These are phyloP conservation scores for Pelomyxa schiedti DNA, from an alignment of 78 protist species.

Conservation along the genomic window DNA sequence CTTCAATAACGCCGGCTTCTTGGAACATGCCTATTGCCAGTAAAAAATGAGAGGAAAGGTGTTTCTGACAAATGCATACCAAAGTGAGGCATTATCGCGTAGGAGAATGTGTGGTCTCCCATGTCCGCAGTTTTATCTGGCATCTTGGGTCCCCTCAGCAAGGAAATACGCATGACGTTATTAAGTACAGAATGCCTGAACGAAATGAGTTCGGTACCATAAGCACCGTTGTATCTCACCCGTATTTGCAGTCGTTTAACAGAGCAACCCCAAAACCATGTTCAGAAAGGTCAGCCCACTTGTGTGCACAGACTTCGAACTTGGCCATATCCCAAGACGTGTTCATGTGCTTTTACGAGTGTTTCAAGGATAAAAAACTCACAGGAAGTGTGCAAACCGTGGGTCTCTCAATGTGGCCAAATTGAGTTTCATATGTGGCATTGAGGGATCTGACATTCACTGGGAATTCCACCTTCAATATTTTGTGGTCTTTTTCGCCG, in stretches of 20 bases:
- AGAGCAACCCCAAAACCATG: conserved; percentile 58
- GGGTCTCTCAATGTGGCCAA: conserved; percentile 65
- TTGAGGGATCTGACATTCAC: conserved; percentile 13
- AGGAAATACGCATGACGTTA: conserved; percentile 32
- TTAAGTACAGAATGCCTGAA: conserved; percentile 7
- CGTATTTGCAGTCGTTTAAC: conserved; percentile 78
- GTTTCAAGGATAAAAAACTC: too few relatives aligned
- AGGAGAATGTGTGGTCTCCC: conserved; percentile 55
- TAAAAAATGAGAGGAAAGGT: neutral
- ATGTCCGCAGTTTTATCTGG: conserved; percentile 70
- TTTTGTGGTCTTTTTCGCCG: conserved; percentile 1
- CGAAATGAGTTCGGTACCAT: neutral
- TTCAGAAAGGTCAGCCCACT: conserved; percentile 59
- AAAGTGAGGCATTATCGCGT: conserved; percentile 53
- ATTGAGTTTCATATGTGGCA: conserved; percentile 62
- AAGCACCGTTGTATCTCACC: conserved; percentile 7
- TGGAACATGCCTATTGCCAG: conserved; percentile 8
- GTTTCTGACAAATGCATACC: neutral
- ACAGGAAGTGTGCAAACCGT: too few relatives aligned
- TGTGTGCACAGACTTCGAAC: conserved; percentile 63
- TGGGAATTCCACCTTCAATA: conserved; percentile 70
- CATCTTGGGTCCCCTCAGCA: conserved; percentile 61
- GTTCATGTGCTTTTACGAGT: conserved; percentile 65
- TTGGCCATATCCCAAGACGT: conserved; percentile 72
- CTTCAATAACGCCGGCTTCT: conserved; percentile 11